Conservation (phyloP, 345 rosid species). For the Orychophragmus violaceus region DNA sequence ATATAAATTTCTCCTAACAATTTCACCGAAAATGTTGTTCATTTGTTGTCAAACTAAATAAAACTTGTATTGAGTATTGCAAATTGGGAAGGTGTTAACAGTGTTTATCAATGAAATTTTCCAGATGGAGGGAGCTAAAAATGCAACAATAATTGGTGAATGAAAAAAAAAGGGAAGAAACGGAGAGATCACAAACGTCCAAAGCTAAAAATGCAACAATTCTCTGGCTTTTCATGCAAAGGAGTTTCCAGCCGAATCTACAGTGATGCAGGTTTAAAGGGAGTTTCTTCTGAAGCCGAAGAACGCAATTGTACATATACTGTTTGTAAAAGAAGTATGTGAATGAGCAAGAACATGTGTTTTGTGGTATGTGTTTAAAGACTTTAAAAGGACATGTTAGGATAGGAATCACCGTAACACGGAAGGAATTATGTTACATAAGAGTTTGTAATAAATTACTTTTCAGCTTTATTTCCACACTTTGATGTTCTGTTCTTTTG, state of each 20-base stretch:
- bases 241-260: background rate
- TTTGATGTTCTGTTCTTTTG: background rate
- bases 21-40: background rate
- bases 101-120: background rate
- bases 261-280: background rate
- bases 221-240: background rate
- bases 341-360: constrained; percentile 13
- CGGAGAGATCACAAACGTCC: background rate
- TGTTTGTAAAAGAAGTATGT: constrained; percentile 2
- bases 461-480: background rate
- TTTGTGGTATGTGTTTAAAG: constrained; percentile 15
- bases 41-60: background rate
- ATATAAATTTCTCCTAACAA: background rate
- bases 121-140: constrained; percentile 1
- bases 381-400: background rate
- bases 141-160: background rate
- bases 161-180: background rate
- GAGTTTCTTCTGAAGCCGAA: constrained; percentile 4
- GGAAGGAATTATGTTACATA: background rate
- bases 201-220: background rate
- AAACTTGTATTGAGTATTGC: background rate
- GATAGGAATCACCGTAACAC: background rate
- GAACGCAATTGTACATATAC: constrained; percentile 21
- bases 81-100: background rate
- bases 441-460: constrained; percentile 11